Evolutionary conservation across 768 basidiomycete species (phyloP), one percentile per base, ranked within the genome.

Genomic region (Termitomyces sp.): DNA sequence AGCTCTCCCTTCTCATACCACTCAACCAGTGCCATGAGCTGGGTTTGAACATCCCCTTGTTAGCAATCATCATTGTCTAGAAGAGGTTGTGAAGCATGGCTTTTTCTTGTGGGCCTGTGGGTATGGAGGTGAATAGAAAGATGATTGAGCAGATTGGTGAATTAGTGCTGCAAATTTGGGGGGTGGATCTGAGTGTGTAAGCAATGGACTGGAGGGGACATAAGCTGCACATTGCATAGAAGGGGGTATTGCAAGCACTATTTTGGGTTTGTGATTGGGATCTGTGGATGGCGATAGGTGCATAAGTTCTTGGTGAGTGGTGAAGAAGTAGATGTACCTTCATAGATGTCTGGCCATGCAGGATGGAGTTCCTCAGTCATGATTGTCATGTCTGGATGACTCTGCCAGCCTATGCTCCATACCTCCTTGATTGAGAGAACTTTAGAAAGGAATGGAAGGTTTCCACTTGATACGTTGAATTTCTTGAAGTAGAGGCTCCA

Each of bases 191-290:
- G 60, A 99, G 81, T 73, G 84, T n/a, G n/a, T n/a, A 70, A 18
- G 87, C 85, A 69, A 99, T 91, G 48, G 81, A 73, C 1, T 77
- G 67, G 1, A 94, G 82, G 5, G 96, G 96, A 18, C 89, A 83
- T 76, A 98, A 99, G 43, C 96, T 96, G 69, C 95, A 96, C 67
- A 98, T 78, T 1, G 91, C 97, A 37, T 78, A 78, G 78, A 98
- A 98, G 14, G 87, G 84, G 0, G 95, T 95, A 99, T 73, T 0
- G 97, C 97, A 37, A 99, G 81, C n/a, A 95, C 94, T 93, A 99
- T 96, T 71, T 99, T 97, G 2, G 97, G 97, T 73, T 99, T 99
- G 67, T 99, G 97, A 69, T 98, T 98, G 5, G 86, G 83, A 71
- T 99, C 97, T 92, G 60, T 39, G 20, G 27, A 30, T 14, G 33